A percentile compares a stretch with the other conserved stretches of the same genome.
Evolutionary conservation across 2,329 filamentous ascomycete genomes (phyloP).

Genomic region (Bipolaris cookei): DNA sequence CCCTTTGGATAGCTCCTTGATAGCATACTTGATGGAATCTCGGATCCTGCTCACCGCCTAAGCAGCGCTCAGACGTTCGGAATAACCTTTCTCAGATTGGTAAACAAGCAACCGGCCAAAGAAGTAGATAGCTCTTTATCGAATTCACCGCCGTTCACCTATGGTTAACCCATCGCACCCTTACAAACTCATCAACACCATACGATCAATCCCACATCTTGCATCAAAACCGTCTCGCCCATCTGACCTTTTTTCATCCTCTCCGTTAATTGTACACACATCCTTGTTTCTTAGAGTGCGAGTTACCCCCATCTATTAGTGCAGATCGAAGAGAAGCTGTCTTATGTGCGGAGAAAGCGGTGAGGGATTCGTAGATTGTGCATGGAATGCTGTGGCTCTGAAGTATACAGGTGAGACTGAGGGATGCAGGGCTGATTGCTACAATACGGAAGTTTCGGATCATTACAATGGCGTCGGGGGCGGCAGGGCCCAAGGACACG

Average conservation of each 20-base stretch:
- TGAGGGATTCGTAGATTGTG: slow-evolving; percentile 55
- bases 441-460: slow-evolving; percentile 44
- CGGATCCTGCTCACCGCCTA: too few species aligned
- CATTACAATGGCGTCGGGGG: neutral
- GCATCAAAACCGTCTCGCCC: slow-evolving; percentile 32
- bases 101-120: too few species aligned
- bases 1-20: too few species aligned
- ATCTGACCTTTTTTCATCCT: slow-evolving; percentile 49
- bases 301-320: slow-evolving; percentile 60
- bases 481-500: neutral
- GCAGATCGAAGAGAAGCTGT: slow-evolving; percentile 59
- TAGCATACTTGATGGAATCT: too few species aligned
- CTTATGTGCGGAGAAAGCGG: slow-evolving; percentile 46
- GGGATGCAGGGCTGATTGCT: slow-evolving; percentile 53
- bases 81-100: too few species aligned
- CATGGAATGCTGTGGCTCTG: slow-evolving; percentile 55
- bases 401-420: slow-evolving; percentile 61
- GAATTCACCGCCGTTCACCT: too few species aligned
- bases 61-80: too few species aligned
- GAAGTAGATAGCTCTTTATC: too few species aligned
- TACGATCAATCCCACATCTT: slow-evolving; percentile 60
- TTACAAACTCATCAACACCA: slow-evolving; percentile 36
- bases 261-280: slow-evolving; percentile 57
- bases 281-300: slow-evolving; percentile 58
- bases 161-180: too few species aligned